Evolutionary conservation across 208 protist genomes (phyloP), one percentile per base, ranked within the genome.

Genomic region (Trypanosoma cruzi): DNA sequence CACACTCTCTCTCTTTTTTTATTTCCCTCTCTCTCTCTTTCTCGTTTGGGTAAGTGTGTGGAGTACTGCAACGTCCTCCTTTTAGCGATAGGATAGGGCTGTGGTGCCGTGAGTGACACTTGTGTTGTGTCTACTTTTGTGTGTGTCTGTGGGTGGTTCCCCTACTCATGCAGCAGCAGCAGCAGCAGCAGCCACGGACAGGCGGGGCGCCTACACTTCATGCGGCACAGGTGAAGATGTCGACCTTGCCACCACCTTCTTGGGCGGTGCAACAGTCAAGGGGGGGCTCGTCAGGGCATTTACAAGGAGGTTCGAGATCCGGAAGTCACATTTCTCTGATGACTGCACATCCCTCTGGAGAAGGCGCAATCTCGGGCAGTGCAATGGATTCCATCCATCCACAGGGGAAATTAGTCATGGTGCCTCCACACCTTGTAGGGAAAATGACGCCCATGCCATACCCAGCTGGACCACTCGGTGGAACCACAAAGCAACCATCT

Each of bases 371-470:
- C 28, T 24, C 11, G 26, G 48, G 34, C n/a, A 61, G 46, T 20
- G 32, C 59, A 11, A 68, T 46, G 32, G 49, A 57, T 32, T 52
- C 53, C 6, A 20, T 31, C 32, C 62, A 11, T 5, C 52, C 34
- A 26, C 42, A 49, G 24, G 68, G 68, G 57, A 64, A 59, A 34
- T 11, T 40, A 6, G 16, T 37, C 5, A 72, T 63, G 58, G 14
- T 37, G 22, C 34, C 20, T 11, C 11, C 55, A 55, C 34, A 52
- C 40, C 46, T 37, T 22, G 57, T 66, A n/a, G 55, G 34, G 2
- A 67, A 53, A 60, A 80, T 69, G 22, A 48, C 60, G 29, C 0
- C 8, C n/a, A 50, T 71, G 48, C 56, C 66, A 40, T 63, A 60
- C 4, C 71, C 68, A 18, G 54, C 70, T 31, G 58, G 58, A n/a